Evolutionary conservation across 1,284 basidiomycete species (phyloP), one percentile per base, ranked within the genome.

Genomic region (Megacollybia platyphylla): DNA sequence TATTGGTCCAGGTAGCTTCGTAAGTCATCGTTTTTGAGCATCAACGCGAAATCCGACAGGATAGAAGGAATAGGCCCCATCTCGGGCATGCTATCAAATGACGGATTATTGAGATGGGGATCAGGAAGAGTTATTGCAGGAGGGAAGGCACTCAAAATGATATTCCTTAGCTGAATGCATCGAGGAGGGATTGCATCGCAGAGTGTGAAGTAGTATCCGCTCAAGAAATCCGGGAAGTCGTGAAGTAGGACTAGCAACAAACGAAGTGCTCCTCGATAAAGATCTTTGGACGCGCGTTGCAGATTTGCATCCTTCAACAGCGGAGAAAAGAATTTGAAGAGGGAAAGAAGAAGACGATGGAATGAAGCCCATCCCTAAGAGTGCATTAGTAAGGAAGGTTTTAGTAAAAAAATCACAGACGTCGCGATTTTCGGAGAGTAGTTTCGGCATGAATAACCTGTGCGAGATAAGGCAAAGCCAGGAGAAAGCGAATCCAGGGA

Each of bases 381-480:
- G 17, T 24, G 27, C 34, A 50, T 36, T 49, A 41, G 39, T 32
- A 40, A 20, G 43, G 9, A 20, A 26, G 24, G 36, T 37, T 26
- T 37, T 26, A 15, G 40, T 8, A n/a, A 18, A 31, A 40, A 45
- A 39, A 9, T 48, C 11, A 13, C 49, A 47, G 57, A 84, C 82
- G 69, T 91, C 89, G 43, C 85, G 75, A 57, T 89, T 87, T 57
- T 87, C 81, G 18, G 83, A 78, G 36, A 81, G 62, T 43, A 99
- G 64, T 62, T 97, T 96, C 10, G 96, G 92, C 89, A 98, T 93
- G 72, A 98, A 97, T 42, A 93, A 68, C 43, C 94, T 76, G 63
- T 98, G 96, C 36, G 94, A 97, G 52, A 98, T 83, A 41, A 98
- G 71, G 52, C 86, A 87, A 71, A 97, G 82, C 96, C 96, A 99